Evolutionary conservation across 2,329 filamentous ascomycete genomes (phyloP), one percentile per base, ranked within the genome.

Genomic region (Kalaharituber pfeilii): DNA sequence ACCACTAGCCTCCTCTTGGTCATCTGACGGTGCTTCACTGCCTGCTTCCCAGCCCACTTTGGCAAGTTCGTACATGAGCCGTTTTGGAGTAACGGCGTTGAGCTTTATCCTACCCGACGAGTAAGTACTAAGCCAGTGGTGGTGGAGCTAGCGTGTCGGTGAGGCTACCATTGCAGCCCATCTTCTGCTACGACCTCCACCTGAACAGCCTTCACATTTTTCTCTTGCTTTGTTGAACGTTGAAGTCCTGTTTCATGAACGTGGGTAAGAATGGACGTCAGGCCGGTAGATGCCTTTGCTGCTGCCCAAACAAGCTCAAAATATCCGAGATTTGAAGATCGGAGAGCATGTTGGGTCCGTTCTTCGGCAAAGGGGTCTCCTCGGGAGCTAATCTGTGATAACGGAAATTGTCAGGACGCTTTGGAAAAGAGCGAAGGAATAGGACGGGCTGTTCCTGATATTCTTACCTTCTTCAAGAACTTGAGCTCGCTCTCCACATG

Each of bases 261-360:
- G 24, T 51, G 63, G 53, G 57, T 61, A 50, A 51, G 62, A 44
- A 84, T 71, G n/a, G 73, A 74, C 29, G 75, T 70, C 8, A 85
- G 62, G 0, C 76, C 74, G 0, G 65, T 69, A 54, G 75, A 78
- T 18, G 68, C 69, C 64, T 80, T 82, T 15, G 78, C 78, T 22
- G 75, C 72, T 26, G 67, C 66, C 81, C 81, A 84, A 2, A 84
- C 71, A 5, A 76, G 72, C 59, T 78, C 73, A 53, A 79, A 77
- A 63, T 82, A 84, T 0, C 77, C 73, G 9, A 84, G 63, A 66
- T 85, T 85, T 0, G 78, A 81, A 6, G 78, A 81, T 50, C 75
- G 72, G 47, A 82, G 69, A 26, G 75, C 73, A 63, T 82, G 77
- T n/a, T 71, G 64, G 15, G 70, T 64, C 53, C 24, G 15, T 22